These are phyloP conservation scores for Castanopsis chinensis DNA, from an alignment of 306 rosid species.

Conservation along the genomic window DNA sequence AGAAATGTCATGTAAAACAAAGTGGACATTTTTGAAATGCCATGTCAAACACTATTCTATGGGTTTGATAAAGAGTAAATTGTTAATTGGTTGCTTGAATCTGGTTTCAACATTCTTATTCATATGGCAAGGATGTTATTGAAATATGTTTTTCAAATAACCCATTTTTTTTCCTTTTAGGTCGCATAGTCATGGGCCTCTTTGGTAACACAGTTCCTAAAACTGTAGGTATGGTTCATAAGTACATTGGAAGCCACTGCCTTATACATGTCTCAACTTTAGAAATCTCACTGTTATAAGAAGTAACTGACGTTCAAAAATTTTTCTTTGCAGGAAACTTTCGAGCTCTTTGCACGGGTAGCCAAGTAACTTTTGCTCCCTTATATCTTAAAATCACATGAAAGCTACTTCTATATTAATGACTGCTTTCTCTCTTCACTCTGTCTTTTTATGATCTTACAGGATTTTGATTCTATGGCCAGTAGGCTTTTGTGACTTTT, in stretches of 20 bases:
- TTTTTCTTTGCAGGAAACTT: conserved; percentile 68
- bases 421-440: neutral
- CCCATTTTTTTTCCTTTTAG: conserved; percentile 36
- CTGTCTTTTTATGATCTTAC: neutral
- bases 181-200: conserved; percentile 74
- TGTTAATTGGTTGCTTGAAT: neutral
- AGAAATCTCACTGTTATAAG: neutral
- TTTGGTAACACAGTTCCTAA: conserved; percentile 74
- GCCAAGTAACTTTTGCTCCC: conserved; percentile 42
- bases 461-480: neutral
- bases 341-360: conserved; percentile 91
- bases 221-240: conserved; percentile 57
- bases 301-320: conserved; percentile 14
- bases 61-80: neutral
- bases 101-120: neutral
- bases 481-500: neutral
- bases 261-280: neutral
- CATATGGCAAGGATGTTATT: neutral
- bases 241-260: neutral
- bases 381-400: neutral
- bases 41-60: neutral
- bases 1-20: neutral
- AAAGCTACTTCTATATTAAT: neutral
- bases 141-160: neutral
- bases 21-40: neutral